These are phyloP conservation scores for Phytophthora quininea DNA, from an alignment of 352 stramenopile species.

Conservation along the genomic window DNA sequence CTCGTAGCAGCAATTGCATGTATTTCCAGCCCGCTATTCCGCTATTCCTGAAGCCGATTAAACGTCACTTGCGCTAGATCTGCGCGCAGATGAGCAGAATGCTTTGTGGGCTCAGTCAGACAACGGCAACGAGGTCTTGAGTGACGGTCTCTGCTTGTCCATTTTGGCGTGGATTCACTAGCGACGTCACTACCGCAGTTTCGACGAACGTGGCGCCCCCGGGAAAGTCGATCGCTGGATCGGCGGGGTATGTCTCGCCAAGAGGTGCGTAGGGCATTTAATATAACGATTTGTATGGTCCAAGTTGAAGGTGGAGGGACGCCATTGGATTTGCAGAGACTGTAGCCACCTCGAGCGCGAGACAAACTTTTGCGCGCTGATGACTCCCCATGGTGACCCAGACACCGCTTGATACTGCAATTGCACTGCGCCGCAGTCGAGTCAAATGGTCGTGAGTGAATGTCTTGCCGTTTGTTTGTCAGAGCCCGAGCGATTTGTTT, in stretches of 20 bases:
- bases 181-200: conserved; percentile 24
- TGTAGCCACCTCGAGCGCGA: not conserved
- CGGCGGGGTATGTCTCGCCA: not conserved
- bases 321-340: not conserved
- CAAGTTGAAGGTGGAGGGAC: not conserved
- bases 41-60: not conserved
- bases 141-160: conserved; percentile 2
- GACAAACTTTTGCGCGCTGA: not conserved
- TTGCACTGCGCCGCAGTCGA: too few relatives aligned
- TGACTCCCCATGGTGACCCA: not conserved
- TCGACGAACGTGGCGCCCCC: conserved; percentile 24
- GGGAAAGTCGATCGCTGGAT: not conserved
- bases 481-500: not conserved
- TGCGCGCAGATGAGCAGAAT: conserved; percentile 18
- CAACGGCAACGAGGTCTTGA: not conserved
- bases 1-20: conserved; percentile 3
- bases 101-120: conserved; percentile 6
- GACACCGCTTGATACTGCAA: not conserved
- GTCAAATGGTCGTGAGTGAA: not conserved
- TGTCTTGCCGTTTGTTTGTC: not conserved
- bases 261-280: not conserved
- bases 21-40: conserved; percentile 31
- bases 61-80: not conserved
- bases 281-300: not conserved
- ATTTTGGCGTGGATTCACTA: conserved; percentile 20